A percentile compares a stretch with the other conserved stretches of the same genome.
phyloP scores from a whole-genome alignment of 495 filamentous ascomycete genomes.

The Coniosporium apollinis region DNA sequence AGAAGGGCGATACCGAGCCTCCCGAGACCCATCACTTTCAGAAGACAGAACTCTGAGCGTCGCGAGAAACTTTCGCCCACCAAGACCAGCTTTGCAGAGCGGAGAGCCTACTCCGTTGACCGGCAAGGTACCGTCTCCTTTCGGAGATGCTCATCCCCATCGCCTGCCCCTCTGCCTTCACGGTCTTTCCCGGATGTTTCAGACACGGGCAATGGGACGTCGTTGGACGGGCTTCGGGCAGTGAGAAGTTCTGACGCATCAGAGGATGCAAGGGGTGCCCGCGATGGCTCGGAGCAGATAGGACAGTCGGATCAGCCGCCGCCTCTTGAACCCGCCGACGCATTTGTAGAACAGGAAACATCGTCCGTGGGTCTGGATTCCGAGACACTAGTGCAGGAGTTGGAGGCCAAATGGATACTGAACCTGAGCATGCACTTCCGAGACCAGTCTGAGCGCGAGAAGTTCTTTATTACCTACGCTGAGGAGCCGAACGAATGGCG shows the following conservation, averaged over 20 bases:
- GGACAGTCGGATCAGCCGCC: not conserved
- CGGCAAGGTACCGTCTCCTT: constrained; percentile 26
- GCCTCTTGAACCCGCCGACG: not conserved
- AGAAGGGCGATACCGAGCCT: constrained; percentile 61
- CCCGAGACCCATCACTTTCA: constrained; percentile 58
- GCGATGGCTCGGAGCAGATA: not conserved
- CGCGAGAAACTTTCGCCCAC: constrained; percentile 53
- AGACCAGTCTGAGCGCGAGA: constrained; percentile 85
- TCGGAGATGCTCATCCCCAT: constrained; percentile 19
- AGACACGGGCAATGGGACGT: constrained; percentile 2
- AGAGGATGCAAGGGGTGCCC: not conserved
- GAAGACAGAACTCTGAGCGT: constrained; percentile 63
- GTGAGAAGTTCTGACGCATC: not conserved
- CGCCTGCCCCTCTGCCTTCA: constrained; percentile 20
- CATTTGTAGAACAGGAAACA: constrained; percentile 26
- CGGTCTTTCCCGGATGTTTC: constrained; percentile 17
- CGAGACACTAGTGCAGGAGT: constrained; percentile 47
- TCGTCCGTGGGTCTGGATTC: constrained; percentile 13
- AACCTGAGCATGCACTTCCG: constrained; percentile 98
- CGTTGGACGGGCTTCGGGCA: constrained; percentile 2
- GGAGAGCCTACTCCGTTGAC: constrained; percentile 60
- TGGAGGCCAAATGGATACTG: constrained; percentile 84
- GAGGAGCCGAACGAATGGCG: constrained; percentile 65
- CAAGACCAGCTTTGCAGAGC: constrained; percentile 37
- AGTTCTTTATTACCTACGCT: constrained; percentile 95